Base-by-base conservation (phyloP, 1,139 yeast species). In the Yamadazyma diddensiae region DNA sequence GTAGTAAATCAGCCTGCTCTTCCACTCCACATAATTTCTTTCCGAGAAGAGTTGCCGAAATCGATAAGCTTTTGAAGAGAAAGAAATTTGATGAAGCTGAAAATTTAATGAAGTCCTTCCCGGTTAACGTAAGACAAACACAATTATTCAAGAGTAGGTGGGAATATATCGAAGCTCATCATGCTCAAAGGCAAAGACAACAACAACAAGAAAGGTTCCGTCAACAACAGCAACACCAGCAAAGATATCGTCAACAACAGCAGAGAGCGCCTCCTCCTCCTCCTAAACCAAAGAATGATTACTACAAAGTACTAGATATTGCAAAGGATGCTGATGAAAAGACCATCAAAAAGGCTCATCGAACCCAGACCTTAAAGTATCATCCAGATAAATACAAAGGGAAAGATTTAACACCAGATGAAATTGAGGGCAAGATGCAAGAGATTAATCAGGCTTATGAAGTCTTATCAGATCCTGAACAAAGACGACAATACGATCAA, bases 401-500 rank as follows among this genome's bases (percentile, higher is more conserved):
- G 3, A 80, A 79, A 19, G 87, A 79, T 24, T 52, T 83, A 43
- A 60, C 77, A 2, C 71, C 77, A n/a, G 88, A 82, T 17, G 74
- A 83, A 41, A 82, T 83, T 24, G 94, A 87, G 55, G 65, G 66
- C 28, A 86, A 84, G 49, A 92, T 92, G 94, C 88, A 94, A 36
- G 90, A 82, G 32, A 85, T 92, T 43, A 92, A 92, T 57, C 87
- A 83, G 52, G 98, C 98, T 0, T 90, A 92, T 54, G 97, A 90
- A 52, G 80, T 83, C 3, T 65, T 92, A 29, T 75, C 90, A 7
- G 77, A 83, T 45, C 73, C 74, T 2, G 85, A 80, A 31, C 63
- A 74, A 38, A 73, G 81, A 36, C 75, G 66, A 37, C 68, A 82
- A 32, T 86, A 83, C 50, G 95, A 88, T 54, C 46, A 65, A 22